A percentile compares a stretch with the other conserved stretches of the same genome.
phyloP scores from a whole-genome alignment of 129 eudicot genomes.

The Centella asiatica region DNA sequence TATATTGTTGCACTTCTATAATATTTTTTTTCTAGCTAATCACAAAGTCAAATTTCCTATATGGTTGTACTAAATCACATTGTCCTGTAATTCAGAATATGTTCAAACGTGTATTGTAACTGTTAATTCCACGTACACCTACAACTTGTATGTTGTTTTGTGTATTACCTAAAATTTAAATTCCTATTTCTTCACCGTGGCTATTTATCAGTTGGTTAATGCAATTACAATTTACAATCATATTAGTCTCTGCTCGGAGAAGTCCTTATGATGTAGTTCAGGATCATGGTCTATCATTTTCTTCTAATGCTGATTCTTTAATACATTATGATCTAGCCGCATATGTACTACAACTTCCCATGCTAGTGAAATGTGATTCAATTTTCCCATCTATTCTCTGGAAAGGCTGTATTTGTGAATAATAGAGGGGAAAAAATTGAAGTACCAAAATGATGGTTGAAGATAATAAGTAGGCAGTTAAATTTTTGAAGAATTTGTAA shows the following conservation, averaged over 20 bases:
- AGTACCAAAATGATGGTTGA: too few relatives aligned
- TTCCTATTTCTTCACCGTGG: background rate
- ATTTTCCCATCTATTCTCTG: background rate
- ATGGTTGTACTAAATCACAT: background rate
- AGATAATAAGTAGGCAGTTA: too few relatives aligned
- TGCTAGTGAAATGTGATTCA: background rate
- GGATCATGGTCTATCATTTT: background rate
- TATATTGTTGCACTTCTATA: slow-evolving; percentile 1
- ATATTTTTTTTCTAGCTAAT: slow-evolving; percentile 10
- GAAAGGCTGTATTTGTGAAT: background rate
- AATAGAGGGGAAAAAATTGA: too few relatives aligned
- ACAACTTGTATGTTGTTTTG: too few relatives aligned
- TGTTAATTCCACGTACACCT: background rate
- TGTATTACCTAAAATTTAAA: background rate
- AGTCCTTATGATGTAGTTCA: background rate
- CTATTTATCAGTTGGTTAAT: background rate
- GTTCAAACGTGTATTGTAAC: background rate
- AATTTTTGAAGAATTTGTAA: too few relatives aligned
- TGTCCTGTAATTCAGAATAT: background rate
- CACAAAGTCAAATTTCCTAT: background rate
- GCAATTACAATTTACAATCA: background rate
- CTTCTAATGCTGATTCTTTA: background rate
- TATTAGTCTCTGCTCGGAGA: background rate
- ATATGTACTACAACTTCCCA: background rate
- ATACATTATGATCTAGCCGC: background rate